Base-by-base conservation (phyloP, 2,329 filamentous ascomycete genomes). In the Apiospora kogelbergensis region DNA sequence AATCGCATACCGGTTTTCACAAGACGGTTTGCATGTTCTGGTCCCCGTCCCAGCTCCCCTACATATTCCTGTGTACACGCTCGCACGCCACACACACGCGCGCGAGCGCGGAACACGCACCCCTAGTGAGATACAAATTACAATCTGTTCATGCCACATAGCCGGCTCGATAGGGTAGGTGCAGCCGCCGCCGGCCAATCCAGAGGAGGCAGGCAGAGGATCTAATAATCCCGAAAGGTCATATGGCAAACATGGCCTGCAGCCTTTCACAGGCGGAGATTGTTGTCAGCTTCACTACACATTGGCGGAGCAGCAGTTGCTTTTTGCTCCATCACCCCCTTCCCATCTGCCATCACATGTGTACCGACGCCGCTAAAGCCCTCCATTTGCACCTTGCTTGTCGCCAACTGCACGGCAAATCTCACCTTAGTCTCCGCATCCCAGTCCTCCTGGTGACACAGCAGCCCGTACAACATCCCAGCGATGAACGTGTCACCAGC, bases 401-500 rank as follows among this genome's bases (percentile, higher is more conserved):
- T 90, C 67, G 91, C 91, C 76, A 94, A 78, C 69, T 85, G 83
- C 72, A 90, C 91, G 63, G 90, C 90, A 79, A 92, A 91, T 41
- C 75, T 78, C 70, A 92, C 77, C 73, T 84, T 87, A 68, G 79
- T 76, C 66, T 79, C 73, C 63, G 84, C 74, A 73, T 80, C 77
- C 87, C 87, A 90, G 71, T 85, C 80, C 10, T 78, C 74, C 57
- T 75, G 73, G 71, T 84, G 84, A 75, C 83, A 86, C 68, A 86
- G 79, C 70, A 92, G 78, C 44, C 83, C 85, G 79, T 90, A 93
- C 65, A 94, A 80, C 78, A 92, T 88, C 70, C 90, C 91, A 42
- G 91, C 91, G 72, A 91, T 88, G 75, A 94, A 94, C 0, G 91
- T 93, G 76, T 94, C 92, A 72, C 92, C 92, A 57, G 91, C 91